Conservation (phyloP, 2,329 filamentous ascomycete species). For the Botrytis fragariae region DNA sequence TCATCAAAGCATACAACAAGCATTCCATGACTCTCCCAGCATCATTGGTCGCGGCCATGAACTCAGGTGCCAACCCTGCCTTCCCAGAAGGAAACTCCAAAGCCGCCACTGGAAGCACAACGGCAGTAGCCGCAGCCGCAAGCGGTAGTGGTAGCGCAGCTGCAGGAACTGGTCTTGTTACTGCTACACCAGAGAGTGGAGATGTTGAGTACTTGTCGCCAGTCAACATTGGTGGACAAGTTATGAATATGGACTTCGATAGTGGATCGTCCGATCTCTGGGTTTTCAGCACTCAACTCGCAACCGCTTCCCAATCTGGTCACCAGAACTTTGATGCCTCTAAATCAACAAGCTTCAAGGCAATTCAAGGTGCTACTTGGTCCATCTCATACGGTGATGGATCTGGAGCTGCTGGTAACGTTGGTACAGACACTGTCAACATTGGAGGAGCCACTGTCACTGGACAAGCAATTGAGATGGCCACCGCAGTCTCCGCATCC, state of each 20-base stretch:
- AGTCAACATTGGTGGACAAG: conserved; percentile 37
- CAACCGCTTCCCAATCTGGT: conserved; percentile 33
- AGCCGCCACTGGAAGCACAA: conserved; percentile 16
- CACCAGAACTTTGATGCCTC: conserved; percentile 37
- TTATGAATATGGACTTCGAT: conserved; percentile 39
- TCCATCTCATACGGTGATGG: conserved; percentile 42
- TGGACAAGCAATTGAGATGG: conserved; percentile 39
- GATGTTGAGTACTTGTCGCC: conserved; percentile 35
- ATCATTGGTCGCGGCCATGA: conserved; percentile 42
- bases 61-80: conserved; percentile 20
- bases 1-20: conserved; percentile 67
- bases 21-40: conserved; percentile 55
- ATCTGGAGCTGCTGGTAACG: conserved; percentile 39
- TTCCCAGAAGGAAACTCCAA: conserved; percentile 20
- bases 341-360: conserved; percentile 36
- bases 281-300: conserved; percentile 40
- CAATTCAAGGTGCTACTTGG: conserved; percentile 36
- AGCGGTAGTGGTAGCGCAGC: conserved; percentile 34
- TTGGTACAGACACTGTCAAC: conserved; percentile 40
- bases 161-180: conserved; percentile 53
- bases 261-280: conserved; percentile 40
- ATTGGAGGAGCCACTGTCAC: conserved; percentile 39
- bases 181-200: conserved; percentile 57
- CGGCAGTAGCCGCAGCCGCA: conserved; percentile 26
- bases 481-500: conserved; percentile 37